Base-by-base conservation (phyloP, 306 rosid species). In the Ceratonia siliqua region DNA sequence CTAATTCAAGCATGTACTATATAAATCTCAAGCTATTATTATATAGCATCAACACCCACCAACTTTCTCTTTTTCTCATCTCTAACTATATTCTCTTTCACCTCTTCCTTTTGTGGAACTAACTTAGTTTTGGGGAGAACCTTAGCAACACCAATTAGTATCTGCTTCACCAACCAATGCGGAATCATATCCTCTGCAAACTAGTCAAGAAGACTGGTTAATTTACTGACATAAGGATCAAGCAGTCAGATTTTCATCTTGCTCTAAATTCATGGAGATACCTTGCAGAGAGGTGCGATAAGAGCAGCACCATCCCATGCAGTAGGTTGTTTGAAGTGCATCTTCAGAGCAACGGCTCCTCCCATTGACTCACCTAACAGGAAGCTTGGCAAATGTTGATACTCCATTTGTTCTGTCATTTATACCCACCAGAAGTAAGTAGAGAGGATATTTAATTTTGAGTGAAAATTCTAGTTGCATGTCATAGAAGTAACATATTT, bases 251-350 rank as follows among this genome's bases (percentile, higher is more conserved):
- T 36, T 55, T 18, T 21, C 35, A 6, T 70, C 38, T 18, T 42
- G 45, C 13, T 73, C 54, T 76, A 63, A 61, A 69, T 68, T 66
- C 64, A 67, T 14, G 32, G n/a, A 61, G 55, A 59, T 85, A 93
- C 98, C 89, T 92, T 94, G 90, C 99, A 94, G 83, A 94, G 88
- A 24, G 97, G 97, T 50, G 96, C 99, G 7, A 88, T 90, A 73
- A 94, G 95, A 71, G 92, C 75, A 55, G 97, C 99, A 42, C 99
- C 97, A 68, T 73, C 79, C 99, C 99, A 94, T 24, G 74, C 86
- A 77, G 48, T 76, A 24, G 95, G 96, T 81, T 94, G 96, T 85
- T 92, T 92, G 82, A 88, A 88, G 84, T 94, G 97, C 62, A 85
- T 70, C 75, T 90, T 92, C 84, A 94, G 84, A 78, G 99, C 89